A percentile compares a stretch with the other conserved stretches of the same genome.
phyloP scores from a whole-genome alignment of 2,329 filamentous ascomycete species.

The Ambrosiella xylebori region DNA sequence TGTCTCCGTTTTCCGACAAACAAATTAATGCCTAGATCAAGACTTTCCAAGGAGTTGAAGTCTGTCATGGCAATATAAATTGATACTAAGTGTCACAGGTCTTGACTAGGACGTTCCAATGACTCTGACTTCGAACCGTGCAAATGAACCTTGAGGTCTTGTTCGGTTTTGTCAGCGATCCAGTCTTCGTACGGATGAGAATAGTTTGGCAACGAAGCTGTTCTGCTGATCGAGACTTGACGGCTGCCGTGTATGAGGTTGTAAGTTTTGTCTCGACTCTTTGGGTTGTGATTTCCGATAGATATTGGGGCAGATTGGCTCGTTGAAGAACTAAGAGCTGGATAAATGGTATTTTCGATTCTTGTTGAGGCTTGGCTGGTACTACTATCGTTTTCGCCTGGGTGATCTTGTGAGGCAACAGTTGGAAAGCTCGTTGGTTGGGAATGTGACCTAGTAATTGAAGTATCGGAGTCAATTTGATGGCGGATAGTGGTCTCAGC shows the following conservation, averaged over 20 bases:
- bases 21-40: background rate
- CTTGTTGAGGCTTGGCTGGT: too few relatives aligned
- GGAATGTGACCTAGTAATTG: too few relatives aligned
- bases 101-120: background rate
- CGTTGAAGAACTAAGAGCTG: too few relatives aligned
- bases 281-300: too few relatives aligned
- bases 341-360: too few relatives aligned
- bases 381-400: too few relatives aligned
- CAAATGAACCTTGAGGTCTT: background rate
- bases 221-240: background rate
- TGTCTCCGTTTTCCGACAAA: slow-evolving; percentile 10
- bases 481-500: too few relatives aligned
- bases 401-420: too few relatives aligned
- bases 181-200: background rate
- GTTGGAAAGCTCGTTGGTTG: too few relatives aligned
- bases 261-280: too few relatives aligned
- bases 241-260: background rate
- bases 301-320: too few relatives aligned
- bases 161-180: background rate
- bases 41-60: background rate
- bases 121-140: background rate
- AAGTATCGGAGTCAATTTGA: too few relatives aligned
- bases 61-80: background rate
- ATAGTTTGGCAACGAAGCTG: background rate
- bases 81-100: background rate